These are phyloP conservation scores for Skeletonema potamos DNA, from an alignment of 108 stramenopile genomes.

Conservation along the genomic window DNA sequence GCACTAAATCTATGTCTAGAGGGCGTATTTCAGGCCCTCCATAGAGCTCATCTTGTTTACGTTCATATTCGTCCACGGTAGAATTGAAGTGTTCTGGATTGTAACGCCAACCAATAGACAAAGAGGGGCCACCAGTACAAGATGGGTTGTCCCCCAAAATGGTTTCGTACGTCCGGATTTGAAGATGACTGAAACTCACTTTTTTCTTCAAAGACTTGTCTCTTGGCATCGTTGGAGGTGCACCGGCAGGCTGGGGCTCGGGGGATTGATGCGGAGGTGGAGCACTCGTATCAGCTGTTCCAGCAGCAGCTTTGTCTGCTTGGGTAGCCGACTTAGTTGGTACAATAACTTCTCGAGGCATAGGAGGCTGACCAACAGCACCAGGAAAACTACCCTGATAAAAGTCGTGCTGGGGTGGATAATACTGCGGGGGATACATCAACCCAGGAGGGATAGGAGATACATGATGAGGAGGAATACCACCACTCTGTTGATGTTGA, in stretches of 20 bases:
- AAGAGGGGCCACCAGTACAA: slow-evolving; percentile 37
- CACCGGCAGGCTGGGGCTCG: not conserved
- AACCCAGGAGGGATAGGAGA: not conserved
- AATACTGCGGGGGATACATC: slow-evolving; percentile 4
- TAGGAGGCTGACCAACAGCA: not conserved
- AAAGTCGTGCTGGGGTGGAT: not conserved
- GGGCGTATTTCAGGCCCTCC: slow-evolving; percentile 19
- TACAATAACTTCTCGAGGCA: not conserved
- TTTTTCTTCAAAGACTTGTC: not conserved
- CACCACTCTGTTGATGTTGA: not conserved
- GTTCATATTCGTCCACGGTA: slow-evolving; percentile 39
- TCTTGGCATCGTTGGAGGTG: not conserved
- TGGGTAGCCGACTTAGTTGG: not conserved
- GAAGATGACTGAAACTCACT: slow-evolving; percentile 30
- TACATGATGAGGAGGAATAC: not conserved
- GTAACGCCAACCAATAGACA: slow-evolving; percentile 46
- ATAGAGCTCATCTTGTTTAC: slow-evolving; percentile 13
- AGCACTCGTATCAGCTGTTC: not conserved
- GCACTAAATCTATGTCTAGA: slow-evolving; percentile 46
- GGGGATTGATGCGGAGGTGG: not conserved
- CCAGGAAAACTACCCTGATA: not conserved
- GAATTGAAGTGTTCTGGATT: slow-evolving; percentile 27
- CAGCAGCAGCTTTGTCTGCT: not conserved
- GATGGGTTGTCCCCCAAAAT: slow-evolving; percentile 46
- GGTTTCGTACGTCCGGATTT: slow-evolving; percentile 48